A percentile compares a stretch with the other conserved stretches of the same genome.
These are phyloP conservation scores for Pisolithus albus DNA, from an alignment of 768 basidiomycete species.

Conservation along the genomic window DNA sequence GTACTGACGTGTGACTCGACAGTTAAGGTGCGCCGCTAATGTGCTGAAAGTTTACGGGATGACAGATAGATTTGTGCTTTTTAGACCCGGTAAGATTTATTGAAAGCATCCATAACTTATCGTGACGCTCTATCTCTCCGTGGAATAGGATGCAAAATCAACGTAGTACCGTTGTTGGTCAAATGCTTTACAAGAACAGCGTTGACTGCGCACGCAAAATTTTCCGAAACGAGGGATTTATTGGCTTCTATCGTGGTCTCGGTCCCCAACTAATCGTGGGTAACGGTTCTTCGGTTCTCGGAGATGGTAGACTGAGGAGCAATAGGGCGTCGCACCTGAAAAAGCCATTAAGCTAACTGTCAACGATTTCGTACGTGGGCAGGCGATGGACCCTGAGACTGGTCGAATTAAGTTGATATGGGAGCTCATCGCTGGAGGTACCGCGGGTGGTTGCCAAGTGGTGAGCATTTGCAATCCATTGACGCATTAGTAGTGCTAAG, in stretches of 20 bases:
- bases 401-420: constrained; percentile 87
- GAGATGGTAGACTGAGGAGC: constrained; percentile 6
- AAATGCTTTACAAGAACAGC: constrained; percentile 95
- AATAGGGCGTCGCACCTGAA: constrained; percentile 88
- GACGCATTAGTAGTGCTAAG: constrained; percentile 12
- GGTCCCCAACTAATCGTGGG: constrained; percentile 88
- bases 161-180: constrained; percentile 92
- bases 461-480: constrained; percentile 42
- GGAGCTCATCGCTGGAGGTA: constrained; percentile 89
- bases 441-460: constrained; percentile 96
- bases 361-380: constrained; percentile 82
- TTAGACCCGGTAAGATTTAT: constrained; percentile 50
- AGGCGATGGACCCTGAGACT: constrained; percentile 89
- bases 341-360: constrained; percentile 98
- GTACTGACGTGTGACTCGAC: constrained; percentile 8
- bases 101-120: background rate
- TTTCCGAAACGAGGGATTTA: constrained; percentile 85
- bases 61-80: background rate
- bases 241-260: constrained; percentile 95
- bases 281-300: background rate
- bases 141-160: constrained; percentile 88
- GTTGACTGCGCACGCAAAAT: constrained; percentile 92
- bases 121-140: constrained; percentile 3
- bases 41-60: background rate
- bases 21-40: constrained; percentile 61